A percentile compares a stretch with the other conserved stretches of the same genome.
phyloP scores from a whole-genome alignment of 177 flowering plant species.

The Vitis hybrid region DNA sequence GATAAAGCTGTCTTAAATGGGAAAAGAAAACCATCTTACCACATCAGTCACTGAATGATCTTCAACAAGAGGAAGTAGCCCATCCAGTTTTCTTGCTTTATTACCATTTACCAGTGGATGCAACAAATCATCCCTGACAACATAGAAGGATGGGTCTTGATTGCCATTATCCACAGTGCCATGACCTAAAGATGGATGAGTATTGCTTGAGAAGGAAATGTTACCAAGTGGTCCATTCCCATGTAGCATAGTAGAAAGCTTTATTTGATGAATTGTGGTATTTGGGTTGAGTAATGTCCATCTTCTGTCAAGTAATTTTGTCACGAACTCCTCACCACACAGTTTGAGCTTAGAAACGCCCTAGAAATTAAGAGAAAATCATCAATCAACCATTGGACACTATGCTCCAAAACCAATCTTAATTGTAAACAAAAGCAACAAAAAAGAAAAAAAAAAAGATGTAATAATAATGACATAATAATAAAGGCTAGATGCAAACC shows the following conservation, averaged over 20 bases:
- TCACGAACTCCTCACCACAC: slow-evolving; percentile 30
- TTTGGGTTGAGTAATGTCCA: slow-evolving; percentile 71
- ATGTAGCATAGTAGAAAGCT: slow-evolving; percentile 22
- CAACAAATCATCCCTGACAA: slow-evolving; percentile 86
- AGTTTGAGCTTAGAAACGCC: slow-evolving; percentile 22
- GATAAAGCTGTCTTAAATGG: not conserved
- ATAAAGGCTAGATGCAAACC: too few species aligned
- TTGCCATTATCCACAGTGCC: slow-evolving; percentile 22
- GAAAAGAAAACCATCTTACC: slow-evolving; percentile 44
- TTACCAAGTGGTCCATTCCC: slow-evolving; percentile 19
- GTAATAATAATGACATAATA: not conserved
- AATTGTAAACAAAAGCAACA: not conserved
- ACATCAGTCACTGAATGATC: slow-evolving; percentile 76
- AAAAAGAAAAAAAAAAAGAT: not conserved
- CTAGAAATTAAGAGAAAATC: slow-evolving; percentile 12
- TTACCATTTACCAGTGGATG: slow-evolving; percentile 94
- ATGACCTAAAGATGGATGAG: slow-evolving; percentile 44
- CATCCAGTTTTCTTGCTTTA: slow-evolving; percentile 90
- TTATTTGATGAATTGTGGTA: slow-evolving; percentile 63
- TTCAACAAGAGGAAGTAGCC: slow-evolving; percentile 72
- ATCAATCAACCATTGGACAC: not conserved
- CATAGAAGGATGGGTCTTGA: slow-evolving; percentile 48
- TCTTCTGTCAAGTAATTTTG: slow-evolving; percentile 65
- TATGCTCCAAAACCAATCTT: too few species aligned
- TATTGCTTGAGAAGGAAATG: slow-evolving; percentile 41